phyloP scores from a whole-genome alignment of 2,329 filamentous ascomycete genomes.

The Ophiostoma sp. region DNA sequence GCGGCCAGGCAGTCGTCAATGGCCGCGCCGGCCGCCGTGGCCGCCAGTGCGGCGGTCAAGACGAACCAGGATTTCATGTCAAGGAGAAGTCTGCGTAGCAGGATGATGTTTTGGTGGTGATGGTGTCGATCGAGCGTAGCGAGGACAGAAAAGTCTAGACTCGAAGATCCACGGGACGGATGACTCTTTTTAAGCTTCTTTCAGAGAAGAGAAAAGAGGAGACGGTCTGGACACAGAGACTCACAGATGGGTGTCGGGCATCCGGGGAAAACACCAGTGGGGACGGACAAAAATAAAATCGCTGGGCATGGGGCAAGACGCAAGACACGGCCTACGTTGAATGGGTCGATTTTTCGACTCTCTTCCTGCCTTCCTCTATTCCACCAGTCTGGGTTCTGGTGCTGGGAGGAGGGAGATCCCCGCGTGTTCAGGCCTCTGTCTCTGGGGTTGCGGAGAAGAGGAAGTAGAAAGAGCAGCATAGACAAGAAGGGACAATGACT shows the following conservation, averaged over 20 bases:
- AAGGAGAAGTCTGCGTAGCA: background rate
- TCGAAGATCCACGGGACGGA: background rate
- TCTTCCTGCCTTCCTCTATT: background rate
- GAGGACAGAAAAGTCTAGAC: background rate
- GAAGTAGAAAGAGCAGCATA: too few relatives aligned
- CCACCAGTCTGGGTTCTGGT: background rate
- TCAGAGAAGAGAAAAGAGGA: background rate
- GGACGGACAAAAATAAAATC: background rate
- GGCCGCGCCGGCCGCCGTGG: conserved; percentile 27
- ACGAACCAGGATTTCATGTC: background rate
- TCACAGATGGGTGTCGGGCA: background rate
- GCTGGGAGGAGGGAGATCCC: background rate
- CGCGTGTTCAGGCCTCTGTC: background rate
- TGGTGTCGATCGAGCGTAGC: background rate
- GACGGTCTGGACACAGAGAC: background rate
- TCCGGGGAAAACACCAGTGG: background rate
- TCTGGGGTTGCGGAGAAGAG: background rate
- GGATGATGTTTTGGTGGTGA: background rate
- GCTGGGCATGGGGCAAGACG: background rate
- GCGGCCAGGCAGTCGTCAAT: conserved; percentile 35
- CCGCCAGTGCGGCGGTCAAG: conserved; percentile 9
- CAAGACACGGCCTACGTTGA: background rate
- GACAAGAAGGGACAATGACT: too few relatives aligned
- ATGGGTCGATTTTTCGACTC: background rate
- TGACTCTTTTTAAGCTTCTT: background rate